These are phyloP conservation scores for Tillandsia fasciculata DNA, from an alignment of 176 grass and related monocot genomes.

Conservation along the genomic window DNA sequence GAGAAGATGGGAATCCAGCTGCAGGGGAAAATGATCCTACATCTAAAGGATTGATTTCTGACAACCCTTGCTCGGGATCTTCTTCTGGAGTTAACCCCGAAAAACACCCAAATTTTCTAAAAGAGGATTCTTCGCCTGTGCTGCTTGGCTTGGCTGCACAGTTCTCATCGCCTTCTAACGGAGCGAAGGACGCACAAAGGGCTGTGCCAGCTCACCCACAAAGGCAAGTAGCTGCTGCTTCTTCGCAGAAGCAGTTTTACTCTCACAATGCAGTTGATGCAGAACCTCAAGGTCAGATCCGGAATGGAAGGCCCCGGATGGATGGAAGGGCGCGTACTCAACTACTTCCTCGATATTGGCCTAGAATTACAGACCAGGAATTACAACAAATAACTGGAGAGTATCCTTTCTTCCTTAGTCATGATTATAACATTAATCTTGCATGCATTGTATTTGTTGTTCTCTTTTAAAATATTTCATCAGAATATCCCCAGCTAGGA, in stretches of 20 bases:
- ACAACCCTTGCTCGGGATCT: conserved; percentile 27
- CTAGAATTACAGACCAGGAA: conserved; percentile 96
- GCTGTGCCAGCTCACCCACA: conserved; percentile 33
- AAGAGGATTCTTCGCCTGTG: conserved; percentile 38
- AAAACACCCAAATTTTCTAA: conserved; percentile 21
- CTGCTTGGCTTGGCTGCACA: conserved; percentile 28
- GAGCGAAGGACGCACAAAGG: conserved; percentile 42
- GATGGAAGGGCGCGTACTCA: conserved; percentile 64
- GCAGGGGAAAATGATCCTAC: conserved; percentile 45
- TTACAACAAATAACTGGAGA: conserved; percentile 82
- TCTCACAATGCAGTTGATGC: conserved; percentile 32
- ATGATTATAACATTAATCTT: conserved; percentile 2
- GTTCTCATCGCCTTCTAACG: conserved; percentile 36
- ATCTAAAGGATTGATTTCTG: conserved; percentile 44
- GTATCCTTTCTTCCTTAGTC: conserved; percentile 52
- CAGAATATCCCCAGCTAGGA: not conserved
- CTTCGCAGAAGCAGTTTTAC: conserved; percentile 51
- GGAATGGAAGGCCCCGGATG: conserved; percentile 72
- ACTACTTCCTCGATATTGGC: conserved; percentile 94
- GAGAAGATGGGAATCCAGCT: conserved; percentile 62
- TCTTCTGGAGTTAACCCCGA: conserved; percentile 47
- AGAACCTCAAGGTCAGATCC: conserved; percentile 46
- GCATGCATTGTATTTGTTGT: not conserved
- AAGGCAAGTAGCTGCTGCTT: conserved; percentile 34
- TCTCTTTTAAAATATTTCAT: not conserved